Percentiles rank a stretch among this genome's conserved stretches.
Conservation (phyloP, 495 filamentous ascomycete genomes). For the Chaetomium cochliodes region DNA sequence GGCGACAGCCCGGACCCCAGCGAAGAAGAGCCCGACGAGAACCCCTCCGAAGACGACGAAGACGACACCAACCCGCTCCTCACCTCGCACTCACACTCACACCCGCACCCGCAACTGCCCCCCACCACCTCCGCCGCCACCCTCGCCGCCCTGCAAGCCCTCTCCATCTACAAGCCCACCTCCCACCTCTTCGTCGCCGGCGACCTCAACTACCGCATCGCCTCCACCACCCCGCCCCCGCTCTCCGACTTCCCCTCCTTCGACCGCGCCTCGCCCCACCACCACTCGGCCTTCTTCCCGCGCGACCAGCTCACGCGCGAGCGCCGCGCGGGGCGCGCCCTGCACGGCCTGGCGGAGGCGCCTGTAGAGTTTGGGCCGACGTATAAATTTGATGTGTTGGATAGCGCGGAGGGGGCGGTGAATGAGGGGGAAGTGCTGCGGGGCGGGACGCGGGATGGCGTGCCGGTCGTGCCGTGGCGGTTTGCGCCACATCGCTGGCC, state of each 20-base stretch:
- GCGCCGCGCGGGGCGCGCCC: constrained; percentile 58
- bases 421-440: constrained; percentile 24
- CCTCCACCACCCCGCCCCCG: constrained; percentile 54
- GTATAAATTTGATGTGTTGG: constrained; percentile 66
- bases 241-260: constrained; percentile 57
- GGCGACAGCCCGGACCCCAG: constrained; percentile 26
- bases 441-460: constrained; percentile 13
- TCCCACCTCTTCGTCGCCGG: constrained; percentile 83
- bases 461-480: constrained; percentile 57
- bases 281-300: constrained; percentile 56
- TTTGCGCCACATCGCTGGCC: constrained; percentile 84
- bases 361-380: constrained; percentile 82
- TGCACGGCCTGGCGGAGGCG: constrained; percentile 75
- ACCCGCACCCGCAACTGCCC: neutral
- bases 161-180: constrained; percentile 66
- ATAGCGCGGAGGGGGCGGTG: constrained; percentile 8
- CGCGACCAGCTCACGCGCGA: constrained; percentile 78
- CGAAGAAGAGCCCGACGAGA: constrained; percentile 31
- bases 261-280: constrained; percentile 52
- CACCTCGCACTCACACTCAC: too few relatives aligned
- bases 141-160: constrained; percentile 34
- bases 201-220: constrained; percentile 93
- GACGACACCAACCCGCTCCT: constrained; percentile 5
- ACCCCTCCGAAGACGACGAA: neutral
- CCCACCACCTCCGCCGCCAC: constrained; percentile 16